Percentiles rank a stretch among this genome's conserved stretches.
These are phyloP conservation scores for Aspergillus puulaauensis DNA, from an alignment of 2,329 filamentous ascomycete genomes.

Conservation along the genomic window DNA sequence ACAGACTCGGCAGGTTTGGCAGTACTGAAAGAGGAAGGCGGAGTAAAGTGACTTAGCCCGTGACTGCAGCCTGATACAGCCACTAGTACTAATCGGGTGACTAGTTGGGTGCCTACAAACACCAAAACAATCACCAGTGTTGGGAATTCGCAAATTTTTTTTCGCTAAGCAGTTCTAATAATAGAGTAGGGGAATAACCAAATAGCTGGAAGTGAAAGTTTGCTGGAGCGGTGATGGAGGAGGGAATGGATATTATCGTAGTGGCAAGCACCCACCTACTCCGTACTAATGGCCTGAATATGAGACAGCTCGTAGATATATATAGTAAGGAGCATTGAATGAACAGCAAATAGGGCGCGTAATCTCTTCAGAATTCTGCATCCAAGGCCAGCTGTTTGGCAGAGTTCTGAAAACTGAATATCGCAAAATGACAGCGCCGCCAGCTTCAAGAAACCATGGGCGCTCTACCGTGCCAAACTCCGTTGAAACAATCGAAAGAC, in stretches of 20 bases:
- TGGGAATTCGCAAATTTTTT: background rate
- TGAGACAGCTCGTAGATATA: background rate
- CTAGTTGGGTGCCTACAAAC: background rate
- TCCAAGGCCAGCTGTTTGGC: conserved; percentile 26
- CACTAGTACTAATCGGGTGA: conserved; percentile 24
- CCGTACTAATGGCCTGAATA: background rate
- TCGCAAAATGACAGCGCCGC: background rate
- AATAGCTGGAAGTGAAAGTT: too few relatives aligned
- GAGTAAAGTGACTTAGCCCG: conserved; percentile 6
- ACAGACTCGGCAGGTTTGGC: conserved; percentile 12
- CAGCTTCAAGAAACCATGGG: conserved; percentile 1
- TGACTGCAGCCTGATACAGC: conserved; percentile 7
- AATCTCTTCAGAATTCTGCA: conserved; percentile 3
- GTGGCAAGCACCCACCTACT: too few relatives aligned
- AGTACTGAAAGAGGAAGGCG: conserved; percentile 15
- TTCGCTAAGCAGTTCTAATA: background rate
- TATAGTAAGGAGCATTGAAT: background rate
- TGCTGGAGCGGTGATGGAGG: too few relatives aligned
- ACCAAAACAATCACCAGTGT: too few relatives aligned
- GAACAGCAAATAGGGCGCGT: background rate
- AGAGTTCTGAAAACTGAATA: conserved; percentile 13
- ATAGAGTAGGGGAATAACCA: background rate
- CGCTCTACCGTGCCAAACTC: conserved; percentile 18
- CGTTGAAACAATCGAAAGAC: conserved; percentile 10
- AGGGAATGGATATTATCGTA: background rate